Base-by-base conservation (phyloP, 192 early-diverging fungal genomes). In the Coemansia sp. region DNA sequence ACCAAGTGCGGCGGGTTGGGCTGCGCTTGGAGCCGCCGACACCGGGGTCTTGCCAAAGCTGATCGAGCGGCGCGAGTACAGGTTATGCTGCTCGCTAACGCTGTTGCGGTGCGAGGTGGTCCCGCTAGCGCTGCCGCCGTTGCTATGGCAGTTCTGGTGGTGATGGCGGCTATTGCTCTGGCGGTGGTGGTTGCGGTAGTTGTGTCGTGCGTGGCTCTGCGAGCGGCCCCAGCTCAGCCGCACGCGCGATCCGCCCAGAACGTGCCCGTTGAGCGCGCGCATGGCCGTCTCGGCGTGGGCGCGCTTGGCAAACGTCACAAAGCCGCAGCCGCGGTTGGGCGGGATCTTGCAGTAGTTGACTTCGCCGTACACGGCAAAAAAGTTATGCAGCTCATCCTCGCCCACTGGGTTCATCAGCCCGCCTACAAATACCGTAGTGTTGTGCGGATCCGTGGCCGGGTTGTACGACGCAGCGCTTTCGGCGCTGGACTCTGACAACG, bases 381-480 rank as follows among this genome's bases (percentile, higher is more conserved):
- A 82, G 5, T 83, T 81, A 28, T 82, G 66, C 50, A 98, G 80
- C 45, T 97, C 93, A 42, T 93, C 89, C 60, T 97, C 94, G 21
- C 81, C 80, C n/a, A 90, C 86, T 7, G 83, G 79, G 27, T 88
- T 80, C 34, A 82, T 87, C 35, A 98, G 74, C 4, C 94, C 94
- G 19, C 96, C 96, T 20, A 98, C 92, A 80, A 98, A 98, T 25
- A 98, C 91, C 2, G 96, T 98, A 4, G 94, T 97, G 75, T 96
- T 96, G 68, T 75, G 87, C 34, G 91, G 91, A 64, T 97, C 94
- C 2, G 70, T 62, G 1, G 77, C 70, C 27, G 70, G 70, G 34
- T 74, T 70, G 55, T 71, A 73, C 34, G 49, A 31, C 12, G 51
- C 72, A 25, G 57, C 67, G 66, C 66, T 65, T 49, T 67, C 66